These are phyloP conservation scores for Lactarius quietus DNA, from an alignment of 768 basidiomycete species.

Conservation along the genomic window DNA sequence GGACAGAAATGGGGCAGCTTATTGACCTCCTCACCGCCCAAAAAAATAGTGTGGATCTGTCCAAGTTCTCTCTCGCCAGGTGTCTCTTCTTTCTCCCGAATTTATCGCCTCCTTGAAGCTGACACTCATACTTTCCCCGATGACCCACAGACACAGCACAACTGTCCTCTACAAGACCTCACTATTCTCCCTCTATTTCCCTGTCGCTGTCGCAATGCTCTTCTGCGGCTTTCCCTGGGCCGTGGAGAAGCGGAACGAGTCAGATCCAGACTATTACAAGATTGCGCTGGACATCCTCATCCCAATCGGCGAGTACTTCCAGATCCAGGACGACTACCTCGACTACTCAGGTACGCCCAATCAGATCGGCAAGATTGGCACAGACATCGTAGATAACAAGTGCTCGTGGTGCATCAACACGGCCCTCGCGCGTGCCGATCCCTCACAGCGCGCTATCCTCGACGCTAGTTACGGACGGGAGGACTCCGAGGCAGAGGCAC, in stretches of 20 bases:
- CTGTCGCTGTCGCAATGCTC: constrained; percentile 91
- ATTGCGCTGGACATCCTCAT: too few relatives aligned
- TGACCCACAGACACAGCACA: constrained; percentile 78
- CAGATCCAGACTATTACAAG: too few relatives aligned
- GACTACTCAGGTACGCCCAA: constrained; percentile 90
- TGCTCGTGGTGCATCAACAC: too few relatives aligned
- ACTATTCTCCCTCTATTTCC: constrained; percentile 97
- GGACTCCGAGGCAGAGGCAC: constrained; percentile 49
- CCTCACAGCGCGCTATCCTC: constrained; percentile 54
- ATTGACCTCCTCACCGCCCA: constrained; percentile 95
- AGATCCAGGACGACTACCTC: too few relatives aligned
- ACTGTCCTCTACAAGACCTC: constrained; percentile 98
- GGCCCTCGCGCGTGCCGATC: constrained; percentile 59
- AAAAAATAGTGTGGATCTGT: constrained; percentile 88
- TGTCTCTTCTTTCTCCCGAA: constrained; percentile 30
- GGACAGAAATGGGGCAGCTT: constrained; percentile 95
- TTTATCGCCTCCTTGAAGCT: not conserved
- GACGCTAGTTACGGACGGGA: constrained; percentile 67
- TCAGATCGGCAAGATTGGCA: constrained; percentile 94
- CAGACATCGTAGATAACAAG: constrained; percentile 98
- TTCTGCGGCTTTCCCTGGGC: constrained; percentile 67
- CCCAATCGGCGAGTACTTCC: too few relatives aligned
- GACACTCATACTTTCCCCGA: too few relatives aligned
- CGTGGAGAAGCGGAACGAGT: constrained; percentile 42
- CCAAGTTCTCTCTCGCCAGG: constrained; percentile 85